Base-by-base conservation (phyloP, 768 basidiomycete species). In the Lentinula aciculospora region DNA sequence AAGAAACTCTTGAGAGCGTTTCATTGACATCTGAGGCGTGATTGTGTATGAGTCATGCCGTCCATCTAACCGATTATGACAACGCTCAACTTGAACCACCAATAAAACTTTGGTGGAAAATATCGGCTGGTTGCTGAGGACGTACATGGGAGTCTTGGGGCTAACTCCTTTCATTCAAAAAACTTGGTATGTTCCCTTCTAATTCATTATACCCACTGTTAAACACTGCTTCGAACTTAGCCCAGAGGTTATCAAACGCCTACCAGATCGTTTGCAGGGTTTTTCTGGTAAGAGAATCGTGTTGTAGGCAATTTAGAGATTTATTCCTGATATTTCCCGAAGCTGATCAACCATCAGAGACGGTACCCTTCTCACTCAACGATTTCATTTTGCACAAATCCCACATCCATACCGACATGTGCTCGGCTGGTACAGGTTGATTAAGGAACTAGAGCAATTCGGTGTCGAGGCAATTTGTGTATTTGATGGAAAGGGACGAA, bases 311-410 rank as follows among this genome's bases (percentile, higher is more conserved):
- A 39, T n/a, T 53, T 47, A 58, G 58, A 45, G 27, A 54, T 27
- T 48, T 50, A 47, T 39, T 59, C 60, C 57, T 58, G 40, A 39
- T 49, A 58, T 42, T 15, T 53, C 23, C 10, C 47, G 2, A 25
- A 37, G 9, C 28, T 51, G 10, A 27, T 25, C 39, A 48, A 55
- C 21, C 53, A 9, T 50, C 64, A 93, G 92, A 44, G 92, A 94
- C 77, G 92, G 85, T 46, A 94, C 91, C 6, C 84, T 94, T 57
- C 79, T 94, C 65, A 94, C 91, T 0, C 89, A 91, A 66, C 82
- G 91, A 23, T 77, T 92, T 45, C 88, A 92, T 65, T 94, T 85
- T 68, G 79, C 85, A 0, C 84, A 78, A 13, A 70, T 77, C 53
- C 83, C 85, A 1, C 84, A 90, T 65, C 74, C 72, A 0, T 76